A percentile compares a stretch with the other conserved stretches of the same genome.
These are phyloP conservation scores for Colletotrichum abscissum DNA, from an alignment of 2,329 filamentous ascomycete species.

Conservation along the genomic window DNA sequence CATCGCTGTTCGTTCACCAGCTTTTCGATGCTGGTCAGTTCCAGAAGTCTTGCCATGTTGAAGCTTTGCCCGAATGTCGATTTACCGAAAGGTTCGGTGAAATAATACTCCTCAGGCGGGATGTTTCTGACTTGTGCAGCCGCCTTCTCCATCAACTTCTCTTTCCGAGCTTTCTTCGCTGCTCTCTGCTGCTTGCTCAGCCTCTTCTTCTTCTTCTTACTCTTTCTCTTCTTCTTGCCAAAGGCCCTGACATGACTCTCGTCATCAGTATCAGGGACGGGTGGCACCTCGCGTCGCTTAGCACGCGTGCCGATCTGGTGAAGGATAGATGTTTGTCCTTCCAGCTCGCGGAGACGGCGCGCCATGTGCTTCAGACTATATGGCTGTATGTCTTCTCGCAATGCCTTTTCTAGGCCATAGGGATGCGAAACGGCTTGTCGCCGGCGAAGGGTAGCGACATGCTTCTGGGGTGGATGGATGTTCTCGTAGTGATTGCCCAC, in stretches of 20 bases:
- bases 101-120: too few relatives aligned
- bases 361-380: not conserved
- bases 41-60: slow-evolving; percentile 34
- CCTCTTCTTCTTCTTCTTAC: too few relatives aligned
- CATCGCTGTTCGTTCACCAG: not conserved
- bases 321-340: not conserved
- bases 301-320: slow-evolving; percentile 14
- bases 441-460: not conserved
- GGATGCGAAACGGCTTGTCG: slow-evolving; percentile 42
- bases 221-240: too few relatives aligned
- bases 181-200: not conserved
- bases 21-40: slow-evolving; percentile 34
- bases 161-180: too few relatives aligned
- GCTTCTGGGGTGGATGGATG: not conserved
- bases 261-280: too few relatives aligned
- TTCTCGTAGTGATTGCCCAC: not conserved
- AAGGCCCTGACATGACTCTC: too few relatives aligned
- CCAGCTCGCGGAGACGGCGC: not conserved
- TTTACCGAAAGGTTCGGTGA: slow-evolving; percentile 3
- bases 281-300: not conserved
- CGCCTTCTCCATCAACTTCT: too few relatives aligned
- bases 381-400: slow-evolving; percentile 28
- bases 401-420: slow-evolving; percentile 43
- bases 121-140: too few relatives aligned
- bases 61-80: slow-evolving; percentile 37